Evolutionary conservation across 148 eudicot species (phyloP), one percentile per base, ranked within the genome.

Genomic region (Rhododendron molle): DNA sequence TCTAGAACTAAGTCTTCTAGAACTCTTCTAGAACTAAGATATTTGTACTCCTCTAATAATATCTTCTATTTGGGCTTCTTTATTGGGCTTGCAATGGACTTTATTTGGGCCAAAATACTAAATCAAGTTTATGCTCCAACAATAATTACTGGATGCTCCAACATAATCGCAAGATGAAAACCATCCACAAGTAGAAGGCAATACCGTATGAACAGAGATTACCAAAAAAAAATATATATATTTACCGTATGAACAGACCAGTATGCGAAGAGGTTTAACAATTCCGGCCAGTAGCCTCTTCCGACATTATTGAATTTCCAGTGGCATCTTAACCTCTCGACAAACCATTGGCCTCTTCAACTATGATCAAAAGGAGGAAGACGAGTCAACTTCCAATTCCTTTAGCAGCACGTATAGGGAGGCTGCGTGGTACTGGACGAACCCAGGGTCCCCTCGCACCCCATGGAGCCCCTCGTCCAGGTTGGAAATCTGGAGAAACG

Each of bases 361-460:
- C 58, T 85, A 86, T 93, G 97, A 67, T 88, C 92, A 65, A 85
- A 86, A 69, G 78, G 89, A 56, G 93, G 95, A 26, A 79, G 71
- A 43, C 95, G 95, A n/a, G n/a, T n/a, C n/a, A n/a, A 78, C 90
- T 60, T 47, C 90, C 89, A 62, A 85, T 81, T 32, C 91, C 90
- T 86, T 96, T 93, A 34, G 77, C 73, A 49, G 90, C 87, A 69
- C 94, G 95, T 54, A 88, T 6, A 73, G 99, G 95, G 78, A 91
- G 80, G 81, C 89, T 85, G 38, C 92, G 97, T 26, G 94, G 93
- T 78, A 87, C 83, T 36, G 95, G 91, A 71, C 98, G 93, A 85
- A 89, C 89, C 98, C 98, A 95, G 9, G 99, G 93, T 87, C 91
- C 92, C 86, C 94, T 91, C 28, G 77, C 82, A 81, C 92, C 88